A percentile compares a stretch with the other conserved stretches of the same genome.
Evolutionary conservation across 345 rosid genomes (phyloP).

Genomic region (Melastoma malabathricum): DNA sequence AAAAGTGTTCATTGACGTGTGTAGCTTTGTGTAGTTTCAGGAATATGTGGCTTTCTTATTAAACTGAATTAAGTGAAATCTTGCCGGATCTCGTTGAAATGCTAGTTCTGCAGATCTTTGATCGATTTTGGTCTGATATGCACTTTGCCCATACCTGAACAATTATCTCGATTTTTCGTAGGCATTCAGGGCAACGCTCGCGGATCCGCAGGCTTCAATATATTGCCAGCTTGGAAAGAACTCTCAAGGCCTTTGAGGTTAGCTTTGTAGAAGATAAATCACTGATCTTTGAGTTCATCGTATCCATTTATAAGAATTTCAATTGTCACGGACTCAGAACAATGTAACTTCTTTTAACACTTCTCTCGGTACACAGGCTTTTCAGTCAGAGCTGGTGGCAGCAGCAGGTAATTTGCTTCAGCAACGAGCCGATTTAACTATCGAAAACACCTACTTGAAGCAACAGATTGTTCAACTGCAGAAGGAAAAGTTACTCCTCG

Average conservation of each 20-base stretch:
- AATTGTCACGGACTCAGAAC: background rate
- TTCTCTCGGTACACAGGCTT: slow-evolving; percentile 21
- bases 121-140: too few relatives aligned
- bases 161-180: slow-evolving; percentile 5
- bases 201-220: slow-evolving; percentile 78
- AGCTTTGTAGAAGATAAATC: background rate
- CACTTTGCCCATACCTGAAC: background rate
- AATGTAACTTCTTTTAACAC: background rate
- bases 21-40: too few relatives aligned
- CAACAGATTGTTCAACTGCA: slow-evolving; percentile 38
- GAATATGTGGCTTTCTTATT: too few relatives aligned
- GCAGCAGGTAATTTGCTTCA: slow-evolving; percentile 44
- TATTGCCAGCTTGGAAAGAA: slow-evolving; percentile 73
- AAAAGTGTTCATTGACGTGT: too few relatives aligned
- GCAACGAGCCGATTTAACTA: slow-evolving; percentile 39
- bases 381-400: slow-evolving; percentile 48
- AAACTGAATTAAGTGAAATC: too few relatives aligned
- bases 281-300: background rate
- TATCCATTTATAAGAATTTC: background rate
- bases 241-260: slow-evolving; percentile 55
- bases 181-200: slow-evolving; percentile 71
- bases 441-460: slow-evolving; percentile 52
- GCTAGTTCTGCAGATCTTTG: too few relatives aligned
- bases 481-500: slow-evolving; percentile 42
- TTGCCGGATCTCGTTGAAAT: too few relatives aligned